Evolutionary conservation across 495 filamentous ascomycete species (phyloP).

Genomic region (Xylaria bambusicola): DNA sequence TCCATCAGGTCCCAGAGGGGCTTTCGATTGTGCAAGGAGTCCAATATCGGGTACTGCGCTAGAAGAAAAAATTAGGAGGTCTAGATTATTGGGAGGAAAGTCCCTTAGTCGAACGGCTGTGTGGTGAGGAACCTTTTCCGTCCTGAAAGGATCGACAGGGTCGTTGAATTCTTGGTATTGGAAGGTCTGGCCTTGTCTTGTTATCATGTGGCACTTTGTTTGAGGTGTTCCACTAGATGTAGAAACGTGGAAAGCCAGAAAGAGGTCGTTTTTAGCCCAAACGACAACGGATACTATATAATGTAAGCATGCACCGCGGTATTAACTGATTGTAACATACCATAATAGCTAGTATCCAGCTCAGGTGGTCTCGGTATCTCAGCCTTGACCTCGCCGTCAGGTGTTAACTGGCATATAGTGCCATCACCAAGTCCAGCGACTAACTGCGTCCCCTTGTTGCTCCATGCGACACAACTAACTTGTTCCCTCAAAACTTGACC

Average conservation of each 20-base stretch:
- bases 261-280: slow-evolving; percentile 89
- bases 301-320: neutral
- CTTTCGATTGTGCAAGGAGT: slow-evolving; percentile 70
- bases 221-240: slow-evolving; percentile 59
- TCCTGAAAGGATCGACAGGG: slow-evolving; percentile 67
- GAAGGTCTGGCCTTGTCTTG: slow-evolving; percentile 60
- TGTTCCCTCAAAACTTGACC: slow-evolving; percentile 69
- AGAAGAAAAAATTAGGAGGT: slow-evolving; percentile 80
- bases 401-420: slow-evolving; percentile 78
- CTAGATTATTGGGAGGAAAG: slow-evolving; percentile 75
- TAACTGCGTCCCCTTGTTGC: slow-evolving; percentile 86
- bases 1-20: slow-evolving; percentile 61
- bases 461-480: slow-evolving; percentile 90
- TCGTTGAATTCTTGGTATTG: slow-evolving; percentile 72
- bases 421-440: slow-evolving; percentile 86
- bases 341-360: slow-evolving; percentile 65
- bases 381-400: slow-evolving; percentile 71
- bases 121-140: slow-evolving; percentile 71
- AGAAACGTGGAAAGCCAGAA: slow-evolving; percentile 72
- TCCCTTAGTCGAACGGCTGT: slow-evolving; percentile 72
- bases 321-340: slow-evolving; percentile 46
- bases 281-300: slow-evolving; percentile 74
- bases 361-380: slow-evolving; percentile 76
- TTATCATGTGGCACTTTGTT: slow-evolving; percentile 75
- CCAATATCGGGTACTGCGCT: slow-evolving; percentile 77